A percentile compares a stretch with the other conserved stretches of the same genome.
These are phyloP conservation scores for Zymoseptoria ardabiliae DNA, from an alignment of 2,329 filamentous ascomycete species.

Conservation along the genomic window DNA sequence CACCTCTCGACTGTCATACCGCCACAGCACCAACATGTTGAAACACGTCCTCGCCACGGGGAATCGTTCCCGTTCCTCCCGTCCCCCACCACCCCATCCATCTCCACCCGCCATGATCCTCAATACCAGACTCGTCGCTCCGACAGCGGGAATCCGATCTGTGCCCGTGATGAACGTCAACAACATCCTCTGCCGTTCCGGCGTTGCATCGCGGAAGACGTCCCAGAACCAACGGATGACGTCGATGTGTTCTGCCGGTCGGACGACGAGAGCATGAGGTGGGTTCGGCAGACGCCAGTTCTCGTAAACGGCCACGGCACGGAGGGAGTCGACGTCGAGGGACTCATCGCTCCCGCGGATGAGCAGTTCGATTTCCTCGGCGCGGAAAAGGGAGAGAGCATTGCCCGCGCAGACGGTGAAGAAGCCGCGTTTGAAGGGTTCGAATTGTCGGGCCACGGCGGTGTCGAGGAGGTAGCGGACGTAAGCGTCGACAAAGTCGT, in stretches of 20 bases:
- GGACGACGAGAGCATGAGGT: conserved; percentile 20
- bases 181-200: conserved; percentile 66
- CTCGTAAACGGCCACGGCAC: conserved; percentile 72
- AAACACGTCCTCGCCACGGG: conserved; percentile 88
- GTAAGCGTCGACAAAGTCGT: conserved; percentile 81
- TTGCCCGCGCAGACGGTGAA: conserved; percentile 88
- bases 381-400: conserved; percentile 75
- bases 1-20: conserved; percentile 59
- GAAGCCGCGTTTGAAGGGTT: conserved; percentile 89
- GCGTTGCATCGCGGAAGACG: conserved; percentile 59
- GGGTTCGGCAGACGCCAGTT: conserved; percentile 55
- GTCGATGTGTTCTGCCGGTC: conserved; percentile 52
- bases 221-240: conserved; percentile 86
- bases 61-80: conserved; percentile 62
- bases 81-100: conserved; percentile 26
- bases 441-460: conserved; percentile 73
- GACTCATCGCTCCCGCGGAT: conserved; percentile 78
- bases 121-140: conserved; percentile 70
- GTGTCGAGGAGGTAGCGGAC: conserved; percentile 72
- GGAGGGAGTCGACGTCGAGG: conserved; percentile 68
- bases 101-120: conserved; percentile 64
- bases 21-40: conserved; percentile 71
- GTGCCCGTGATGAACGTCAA: conserved; percentile 84
- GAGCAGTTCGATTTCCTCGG: conserved; percentile 85
- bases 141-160: conserved; percentile 83